A percentile compares a stretch with the other conserved stretches of the same genome.
Evolutionary conservation across 805 yeast species (phyloP).

Genomic region (Wickerhamiella vanderwaltii): DNA sequence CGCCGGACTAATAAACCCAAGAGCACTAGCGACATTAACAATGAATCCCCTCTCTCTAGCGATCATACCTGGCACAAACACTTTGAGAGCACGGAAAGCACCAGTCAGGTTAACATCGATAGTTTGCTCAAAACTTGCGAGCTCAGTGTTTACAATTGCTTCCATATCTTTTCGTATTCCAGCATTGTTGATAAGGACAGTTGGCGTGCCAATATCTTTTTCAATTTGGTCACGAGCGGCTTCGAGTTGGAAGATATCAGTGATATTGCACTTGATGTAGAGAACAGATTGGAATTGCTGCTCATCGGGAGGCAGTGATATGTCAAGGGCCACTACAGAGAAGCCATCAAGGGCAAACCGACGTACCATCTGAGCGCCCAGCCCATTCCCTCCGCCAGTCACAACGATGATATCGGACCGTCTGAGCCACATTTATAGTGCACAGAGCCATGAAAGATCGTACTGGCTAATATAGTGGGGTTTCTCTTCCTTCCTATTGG

Average conservation of each 20-base stretch:
- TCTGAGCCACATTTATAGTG: slow-evolving; percentile 15
- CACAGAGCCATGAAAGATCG: too few species aligned
- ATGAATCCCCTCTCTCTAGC: slow-evolving; percentile 52
- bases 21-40: slow-evolving; percentile 69
- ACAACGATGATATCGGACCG: slow-evolving; percentile 48
- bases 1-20: slow-evolving; percentile 80
- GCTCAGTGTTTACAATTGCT: slow-evolving; percentile 34
- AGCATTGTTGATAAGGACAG: slow-evolving; percentile 75
- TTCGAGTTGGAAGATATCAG: slow-evolving; percentile 37
- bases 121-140: slow-evolving; percentile 48
- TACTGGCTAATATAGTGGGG: too few species aligned
- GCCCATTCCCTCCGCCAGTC: slow-evolving; percentile 77
- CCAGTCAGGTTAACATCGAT: slow-evolving; percentile 60
- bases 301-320: slow-evolving; percentile 32
- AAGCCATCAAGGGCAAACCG: slow-evolving; percentile 35
- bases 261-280: slow-evolving; percentile 61
- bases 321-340: slow-evolving; percentile 55
- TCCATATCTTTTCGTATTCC: slow-evolving; percentile 36
- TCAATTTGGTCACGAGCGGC: slow-evolving; percentile 32
- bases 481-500: too few species aligned
- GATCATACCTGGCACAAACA: slow-evolving; percentile 65
- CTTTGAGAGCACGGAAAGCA: slow-evolving; percentile 54
- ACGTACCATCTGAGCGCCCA: slow-evolving; percentile 54
- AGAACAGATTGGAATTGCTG: slow-evolving; percentile 32
- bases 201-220: slow-evolving; percentile 43